phyloP scores from a whole-genome alignment of 371 early-diverging fungal genomes.

The Mortierella sp. region DNA sequence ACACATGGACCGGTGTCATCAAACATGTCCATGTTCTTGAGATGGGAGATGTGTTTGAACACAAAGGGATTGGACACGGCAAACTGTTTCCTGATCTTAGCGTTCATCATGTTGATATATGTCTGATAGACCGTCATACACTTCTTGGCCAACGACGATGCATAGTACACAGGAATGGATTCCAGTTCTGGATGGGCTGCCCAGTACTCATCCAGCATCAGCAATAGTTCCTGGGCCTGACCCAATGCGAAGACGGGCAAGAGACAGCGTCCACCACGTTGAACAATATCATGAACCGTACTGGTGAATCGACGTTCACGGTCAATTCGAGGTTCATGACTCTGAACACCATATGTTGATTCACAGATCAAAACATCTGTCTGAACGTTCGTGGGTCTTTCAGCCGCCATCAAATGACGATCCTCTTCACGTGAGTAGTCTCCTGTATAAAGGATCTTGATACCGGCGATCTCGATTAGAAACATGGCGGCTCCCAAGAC shows the following conservation, averaged over 20 bases:
- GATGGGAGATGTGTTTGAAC: slow-evolving; percentile 97
- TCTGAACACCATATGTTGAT: slow-evolving; percentile 99
- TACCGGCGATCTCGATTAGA: slow-evolving; percentile 97
- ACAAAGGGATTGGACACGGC: slow-evolving; percentile 96
- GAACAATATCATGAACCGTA: slow-evolving; percentile 94
- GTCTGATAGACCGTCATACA: slow-evolving; percentile 99
- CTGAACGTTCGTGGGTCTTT: slow-evolving; percentile 83
- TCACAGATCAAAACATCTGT: slow-evolving; percentile 98
- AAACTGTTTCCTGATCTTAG: slow-evolving; percentile 93
- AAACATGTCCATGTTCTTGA: slow-evolving; percentile 93
- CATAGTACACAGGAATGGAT: slow-evolving; percentile 98
- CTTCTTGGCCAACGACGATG: slow-evolving; percentile 96
- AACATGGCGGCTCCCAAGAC: slow-evolving; percentile 99
- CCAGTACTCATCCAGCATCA: slow-evolving; percentile 99
- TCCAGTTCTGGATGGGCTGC: slow-evolving; percentile 94
- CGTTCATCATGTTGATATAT: slow-evolving; percentile 99
- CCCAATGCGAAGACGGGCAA: slow-evolving; percentile 99
- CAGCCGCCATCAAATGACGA: slow-evolving; percentile 99
- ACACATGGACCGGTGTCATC: slow-evolving; percentile 99
- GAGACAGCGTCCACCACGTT: slow-evolving; percentile 97
- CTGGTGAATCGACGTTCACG: slow-evolving; percentile 95
- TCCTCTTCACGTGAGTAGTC: slow-evolving; percentile 99
- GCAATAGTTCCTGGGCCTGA: slow-evolving; percentile 98
- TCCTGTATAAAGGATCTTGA: slow-evolving; percentile 98
- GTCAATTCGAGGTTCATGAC: slow-evolving; percentile 96